Conservation (phyloP, 2,329 filamentous ascomycete species). For the Xylariaceae sp. region DNA sequence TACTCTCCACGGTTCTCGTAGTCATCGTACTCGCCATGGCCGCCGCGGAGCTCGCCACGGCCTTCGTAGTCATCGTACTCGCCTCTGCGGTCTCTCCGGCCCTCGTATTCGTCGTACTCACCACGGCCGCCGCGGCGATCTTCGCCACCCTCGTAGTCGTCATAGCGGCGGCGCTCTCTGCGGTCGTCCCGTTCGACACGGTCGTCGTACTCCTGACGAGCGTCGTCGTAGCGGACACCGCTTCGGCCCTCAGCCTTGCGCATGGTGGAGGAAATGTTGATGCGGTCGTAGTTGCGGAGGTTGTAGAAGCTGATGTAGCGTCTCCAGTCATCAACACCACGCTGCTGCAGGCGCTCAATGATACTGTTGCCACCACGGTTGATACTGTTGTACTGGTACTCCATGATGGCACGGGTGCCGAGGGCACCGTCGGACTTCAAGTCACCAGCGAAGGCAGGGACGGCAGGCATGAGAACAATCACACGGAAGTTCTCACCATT, state of each 20-base stretch:
- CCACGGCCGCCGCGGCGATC: constrained; percentile 36
- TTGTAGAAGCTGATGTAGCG: constrained; percentile 82
- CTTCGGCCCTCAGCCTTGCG: constrained; percentile 53
- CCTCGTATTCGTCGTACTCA: constrained; percentile 56
- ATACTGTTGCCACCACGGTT: constrained; percentile 72
- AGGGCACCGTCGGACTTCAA: constrained; percentile 66
- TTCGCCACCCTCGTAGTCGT: neutral
- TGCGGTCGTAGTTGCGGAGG: constrained; percentile 75
- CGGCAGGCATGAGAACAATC: constrained; percentile 71
- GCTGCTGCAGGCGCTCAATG: constrained; percentile 61
- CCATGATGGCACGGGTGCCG: constrained; percentile 80
- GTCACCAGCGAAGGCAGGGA: constrained; percentile 79
- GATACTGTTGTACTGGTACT: constrained; percentile 79
- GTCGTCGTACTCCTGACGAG: constrained; percentile 57
- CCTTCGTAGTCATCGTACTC: neutral
- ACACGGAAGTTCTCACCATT: constrained; percentile 65
- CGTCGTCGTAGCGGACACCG: constrained; percentile 63
- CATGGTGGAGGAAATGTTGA: constrained; percentile 65
- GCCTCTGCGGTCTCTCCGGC: constrained; percentile 26
- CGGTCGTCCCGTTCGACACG: constrained; percentile 38
- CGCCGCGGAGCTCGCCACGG: too few species aligned
- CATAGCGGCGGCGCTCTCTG: neutral
- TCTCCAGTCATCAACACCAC: constrained; percentile 61
- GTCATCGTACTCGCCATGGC: neutral
- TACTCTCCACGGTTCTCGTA: neutral